Conservation (phyloP, 768 basidiomycete genomes). For the Lentinula aciculospora region DNA sequence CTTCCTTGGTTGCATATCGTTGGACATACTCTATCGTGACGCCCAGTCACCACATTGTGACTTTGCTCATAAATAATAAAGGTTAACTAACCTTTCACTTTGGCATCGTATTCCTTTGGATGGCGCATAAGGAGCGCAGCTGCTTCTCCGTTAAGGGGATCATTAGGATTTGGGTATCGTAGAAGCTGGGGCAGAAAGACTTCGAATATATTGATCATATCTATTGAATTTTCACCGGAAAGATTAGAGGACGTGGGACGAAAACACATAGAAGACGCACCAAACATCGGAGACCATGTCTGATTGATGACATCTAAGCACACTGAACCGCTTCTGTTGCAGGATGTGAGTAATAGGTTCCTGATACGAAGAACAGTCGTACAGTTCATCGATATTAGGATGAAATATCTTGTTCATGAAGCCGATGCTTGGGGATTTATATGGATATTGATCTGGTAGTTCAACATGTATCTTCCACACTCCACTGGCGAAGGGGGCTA, state of each 20-base stretch:
- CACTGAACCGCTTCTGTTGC: constrained; percentile 85
- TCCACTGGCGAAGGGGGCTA: constrained; percentile 95
- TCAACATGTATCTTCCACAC: constrained; percentile 99
- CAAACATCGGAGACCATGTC: constrained; percentile 99
- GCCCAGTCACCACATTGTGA: background rate
- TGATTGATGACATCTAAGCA: constrained; percentile 99
- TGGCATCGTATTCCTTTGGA: constrained; percentile 90
- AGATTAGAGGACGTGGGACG: too few species aligned
- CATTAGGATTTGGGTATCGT: constrained; percentile 97
- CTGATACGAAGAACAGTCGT: constrained; percentile 26
- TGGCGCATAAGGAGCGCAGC: constrained; percentile 97
- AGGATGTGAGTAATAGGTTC: constrained; percentile 6
- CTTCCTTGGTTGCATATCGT: constrained; percentile 87
- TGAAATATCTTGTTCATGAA: constrained; percentile 99
- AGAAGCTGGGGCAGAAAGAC: constrained; percentile 95
- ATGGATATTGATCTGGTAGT: constrained; percentile 96
- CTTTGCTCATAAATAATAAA: background rate
- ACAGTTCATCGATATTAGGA: constrained; percentile 99
- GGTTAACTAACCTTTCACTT: constrained; percentile 74
- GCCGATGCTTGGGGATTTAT: constrained; percentile 97
- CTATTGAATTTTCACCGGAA: too few species aligned
- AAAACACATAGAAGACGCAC: constrained; percentile 48
- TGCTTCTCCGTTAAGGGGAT: constrained; percentile 97
- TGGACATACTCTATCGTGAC: constrained; percentile 83
- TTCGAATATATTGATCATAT: constrained; percentile 99